phyloP scores from a whole-genome alignment of 2,329 filamentous ascomycete genomes.

The Penicillium digitatum region DNA sequence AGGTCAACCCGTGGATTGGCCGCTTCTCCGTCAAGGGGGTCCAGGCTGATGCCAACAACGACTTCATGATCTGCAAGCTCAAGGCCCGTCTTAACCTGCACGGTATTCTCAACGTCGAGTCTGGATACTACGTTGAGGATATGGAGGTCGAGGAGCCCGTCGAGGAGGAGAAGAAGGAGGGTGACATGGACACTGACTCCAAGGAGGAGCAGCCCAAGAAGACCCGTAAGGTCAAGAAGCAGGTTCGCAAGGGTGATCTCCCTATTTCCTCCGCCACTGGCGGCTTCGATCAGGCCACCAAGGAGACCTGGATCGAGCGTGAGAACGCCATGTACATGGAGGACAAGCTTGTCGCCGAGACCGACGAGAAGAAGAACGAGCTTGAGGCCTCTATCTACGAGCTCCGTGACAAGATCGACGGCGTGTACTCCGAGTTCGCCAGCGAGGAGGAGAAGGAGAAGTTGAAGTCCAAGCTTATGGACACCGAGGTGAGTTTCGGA shows the following conservation, averaged over 20 bases:
- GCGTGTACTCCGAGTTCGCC: conserved; percentile 81
- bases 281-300: conserved; percentile 66
- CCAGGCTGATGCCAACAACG: conserved; percentile 85
- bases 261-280: conserved; percentile 79
- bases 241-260: conserved; percentile 94
- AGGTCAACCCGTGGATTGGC: conserved; percentile 90
- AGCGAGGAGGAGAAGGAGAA: conserved; percentile 89
- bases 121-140: conserved; percentile 96
- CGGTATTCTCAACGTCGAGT: conserved; percentile 93
- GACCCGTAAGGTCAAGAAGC: conserved; percentile 98
- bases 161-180: conserved; percentile 66
- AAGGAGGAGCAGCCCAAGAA: conserved; percentile 68
- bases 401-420: conserved; percentile 89
- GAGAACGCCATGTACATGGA: conserved; percentile 93
- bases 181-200: conserved; percentile 74
- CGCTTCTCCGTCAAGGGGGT: conserved; percentile 97
- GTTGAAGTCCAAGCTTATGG: conserved; percentile 76
- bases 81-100: conserved; percentile 96
- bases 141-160: conserved; percentile 94
- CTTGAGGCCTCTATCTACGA: conserved; percentile 98
- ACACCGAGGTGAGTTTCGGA: conserved; percentile 68
- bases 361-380: conserved; percentile 99
- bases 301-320: conserved; percentile 68
- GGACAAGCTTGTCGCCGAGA: conserved; percentile 97
- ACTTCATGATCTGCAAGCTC: conserved; percentile 99